Conservation (phyloP, 164 flowering plant genomes). For the Dillenia turbinata region DNA sequence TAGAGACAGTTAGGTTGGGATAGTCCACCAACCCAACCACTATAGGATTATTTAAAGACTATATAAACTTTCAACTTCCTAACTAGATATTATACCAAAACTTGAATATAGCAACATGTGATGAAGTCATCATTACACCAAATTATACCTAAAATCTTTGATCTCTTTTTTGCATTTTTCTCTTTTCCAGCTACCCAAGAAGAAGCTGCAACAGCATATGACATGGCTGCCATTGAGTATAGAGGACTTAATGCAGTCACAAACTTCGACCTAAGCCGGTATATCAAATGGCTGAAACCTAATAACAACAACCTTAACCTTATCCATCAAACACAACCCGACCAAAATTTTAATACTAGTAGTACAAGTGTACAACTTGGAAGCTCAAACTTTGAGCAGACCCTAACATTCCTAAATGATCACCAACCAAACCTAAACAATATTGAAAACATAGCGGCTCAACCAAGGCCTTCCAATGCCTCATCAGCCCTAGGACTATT, state of each 20-base stretch:
- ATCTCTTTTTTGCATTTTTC: not conserved
- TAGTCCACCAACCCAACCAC: too few species aligned
- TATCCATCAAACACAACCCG: slow-evolving; percentile 4
- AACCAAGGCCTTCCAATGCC: slow-evolving; percentile 8
- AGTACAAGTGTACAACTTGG: too few species aligned
- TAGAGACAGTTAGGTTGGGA: too few species aligned
- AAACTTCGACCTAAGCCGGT: slow-evolving; percentile 67
- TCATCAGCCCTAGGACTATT: slow-evolving; percentile 55
- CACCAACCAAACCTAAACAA: too few species aligned
- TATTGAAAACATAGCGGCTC: too few species aligned
- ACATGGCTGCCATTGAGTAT: slow-evolving; percentile 56
- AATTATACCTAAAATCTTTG: not conserved
- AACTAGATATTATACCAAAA: too few species aligned
- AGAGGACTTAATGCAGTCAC: slow-evolving; percentile 55
- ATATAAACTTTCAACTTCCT: too few species aligned
- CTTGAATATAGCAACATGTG: too few species aligned
- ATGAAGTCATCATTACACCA: slow-evolving; percentile 15
- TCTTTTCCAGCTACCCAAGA: slow-evolving; percentile 55
- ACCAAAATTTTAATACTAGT: not conserved
- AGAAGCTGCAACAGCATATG: slow-evolving; percentile 59
- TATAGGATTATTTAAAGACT: too few species aligned
- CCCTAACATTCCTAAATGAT: too few species aligned
- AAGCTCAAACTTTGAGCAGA: too few species aligned
- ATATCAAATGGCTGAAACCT: slow-evolving; percentile 65
- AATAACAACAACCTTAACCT: slow-evolving; percentile 12